Evolutionary conservation across 352 stramenopile species (phyloP).

Genomic region (Phytopythium cucurbitacearum): DNA sequence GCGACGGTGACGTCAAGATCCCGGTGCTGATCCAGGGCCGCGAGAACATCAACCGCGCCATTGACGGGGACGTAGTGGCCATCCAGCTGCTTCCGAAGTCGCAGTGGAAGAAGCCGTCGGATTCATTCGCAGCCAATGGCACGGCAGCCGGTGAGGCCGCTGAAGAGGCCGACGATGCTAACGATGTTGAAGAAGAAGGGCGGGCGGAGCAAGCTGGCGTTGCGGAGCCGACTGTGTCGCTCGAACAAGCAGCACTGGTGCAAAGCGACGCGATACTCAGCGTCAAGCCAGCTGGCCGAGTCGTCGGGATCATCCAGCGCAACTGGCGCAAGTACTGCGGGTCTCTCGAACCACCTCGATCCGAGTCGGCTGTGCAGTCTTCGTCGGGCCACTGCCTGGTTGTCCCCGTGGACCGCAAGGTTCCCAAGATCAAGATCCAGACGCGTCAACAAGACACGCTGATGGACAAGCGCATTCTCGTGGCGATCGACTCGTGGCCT

Average conservation of each 20-base stretch:
- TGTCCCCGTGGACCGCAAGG: constrained; percentile 82
- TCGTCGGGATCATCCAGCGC: constrained; percentile 90
- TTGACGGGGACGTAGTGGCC: constrained; percentile 97
- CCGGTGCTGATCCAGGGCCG: constrained; percentile 68
- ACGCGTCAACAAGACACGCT: constrained; percentile 90
- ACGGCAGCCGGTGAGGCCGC: constrained; percentile 31
- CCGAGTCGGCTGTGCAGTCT: constrained; percentile 30
- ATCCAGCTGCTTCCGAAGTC: constrained; percentile 91
- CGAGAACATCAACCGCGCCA: constrained; percentile 94
- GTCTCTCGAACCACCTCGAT: constrained; percentile 85
- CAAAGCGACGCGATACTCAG: constrained; percentile 45
- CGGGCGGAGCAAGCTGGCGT: constrained; percentile 31
- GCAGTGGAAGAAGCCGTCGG: constrained; percentile 72
- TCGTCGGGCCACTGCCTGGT: constrained; percentile 65
- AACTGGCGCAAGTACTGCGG: constrained; percentile 94
- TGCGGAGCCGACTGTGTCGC: constrained; percentile 58
- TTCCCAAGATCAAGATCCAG: constrained; percentile 94
- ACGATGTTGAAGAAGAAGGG: constrained; percentile 20
- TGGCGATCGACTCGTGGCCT: constrained; percentile 95
- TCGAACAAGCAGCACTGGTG: constrained; percentile 55
- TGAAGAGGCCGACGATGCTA: constrained; percentile 36
- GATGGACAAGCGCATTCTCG: constrained; percentile 92
- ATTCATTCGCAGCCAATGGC: constrained; percentile 55
- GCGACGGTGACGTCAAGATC: constrained; percentile 51
- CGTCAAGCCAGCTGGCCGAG: constrained; percentile 67